Conservation (phyloP, 192 early-diverging fungal species). For the Umbelopsis vinacea region DNA sequence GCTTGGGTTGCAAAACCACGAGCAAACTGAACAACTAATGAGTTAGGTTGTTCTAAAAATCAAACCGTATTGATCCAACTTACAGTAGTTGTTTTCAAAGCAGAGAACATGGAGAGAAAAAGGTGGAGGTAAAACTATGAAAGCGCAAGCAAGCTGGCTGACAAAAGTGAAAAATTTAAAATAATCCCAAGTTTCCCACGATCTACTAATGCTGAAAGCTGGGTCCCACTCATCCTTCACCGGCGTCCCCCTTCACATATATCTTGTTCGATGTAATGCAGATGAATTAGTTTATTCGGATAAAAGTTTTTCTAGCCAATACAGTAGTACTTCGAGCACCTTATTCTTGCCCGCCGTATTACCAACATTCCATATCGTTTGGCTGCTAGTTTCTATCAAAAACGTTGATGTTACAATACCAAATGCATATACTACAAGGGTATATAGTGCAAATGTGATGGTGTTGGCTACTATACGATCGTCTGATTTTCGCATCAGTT, state of each 20-base stretch:
- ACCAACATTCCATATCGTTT: constrained; percentile 34
- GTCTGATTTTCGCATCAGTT: constrained; percentile 30
- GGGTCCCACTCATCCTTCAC: no score
- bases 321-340: constrained; percentile 40
- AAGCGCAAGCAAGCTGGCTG: background rate
- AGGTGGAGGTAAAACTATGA: background rate
- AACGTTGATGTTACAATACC: constrained; percentile 54
- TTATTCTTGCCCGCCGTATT: constrained; percentile 31
- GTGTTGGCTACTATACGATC: constrained; percentile 49
- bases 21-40: background rate
- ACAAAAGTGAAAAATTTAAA: background rate
- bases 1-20: constrained; percentile 20
- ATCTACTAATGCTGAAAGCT: no score
- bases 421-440: constrained; percentile 50
- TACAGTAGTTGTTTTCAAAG: constrained; percentile 9
- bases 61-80: background rate
- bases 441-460: constrained; percentile 51
- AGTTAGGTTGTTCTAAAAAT: background rate
- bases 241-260: no score
- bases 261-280: background rate
- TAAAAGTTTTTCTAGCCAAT: constrained; percentile 42
- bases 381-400: constrained; percentile 43
- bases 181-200: background rate
- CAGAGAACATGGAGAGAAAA: constrained; percentile 16
- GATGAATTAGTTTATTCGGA: constrained; percentile 30